phyloP scores from a whole-genome alignment of 257 asterid species.

The Solanum okadae region DNA sequence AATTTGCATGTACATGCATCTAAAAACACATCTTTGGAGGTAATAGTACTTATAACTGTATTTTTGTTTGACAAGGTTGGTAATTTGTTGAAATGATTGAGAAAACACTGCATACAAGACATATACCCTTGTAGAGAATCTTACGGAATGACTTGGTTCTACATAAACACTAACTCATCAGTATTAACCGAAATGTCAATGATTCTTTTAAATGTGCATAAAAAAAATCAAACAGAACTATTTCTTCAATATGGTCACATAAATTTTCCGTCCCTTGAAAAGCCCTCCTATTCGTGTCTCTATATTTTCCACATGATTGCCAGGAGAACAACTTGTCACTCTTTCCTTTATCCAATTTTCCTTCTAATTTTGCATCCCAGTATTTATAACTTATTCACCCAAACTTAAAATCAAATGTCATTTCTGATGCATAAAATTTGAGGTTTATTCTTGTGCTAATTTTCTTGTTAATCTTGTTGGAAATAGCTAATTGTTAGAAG shows the following conservation, averaged over 20 bases:
- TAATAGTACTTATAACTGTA: background rate
- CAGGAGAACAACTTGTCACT: background rate
- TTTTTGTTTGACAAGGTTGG: background rate
- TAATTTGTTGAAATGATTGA: background rate
- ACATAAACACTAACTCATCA: too few relatives aligned
- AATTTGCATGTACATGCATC: background rate
- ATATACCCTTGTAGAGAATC: background rate
- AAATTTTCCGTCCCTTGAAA: background rate
- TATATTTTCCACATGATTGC: background rate
- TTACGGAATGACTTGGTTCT: background rate
- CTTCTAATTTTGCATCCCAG: background rate
- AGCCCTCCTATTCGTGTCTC: background rate
- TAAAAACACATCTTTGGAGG: background rate
- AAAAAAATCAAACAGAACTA: background rate
- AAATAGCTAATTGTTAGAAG: background rate
- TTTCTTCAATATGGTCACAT: background rate
- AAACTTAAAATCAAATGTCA: too few relatives aligned
- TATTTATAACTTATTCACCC: too few relatives aligned
- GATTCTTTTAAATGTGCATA: background rate
- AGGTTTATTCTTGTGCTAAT: too few relatives aligned
- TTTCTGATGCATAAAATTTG: too few relatives aligned
- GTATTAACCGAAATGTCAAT: background rate
- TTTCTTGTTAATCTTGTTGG: too few relatives aligned
- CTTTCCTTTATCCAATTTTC: background rate
- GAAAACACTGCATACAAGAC: background rate